phyloP scores from a whole-genome alignment of 1,284 basidiomycete genomes.

The Volvariella surrecta region DNA sequence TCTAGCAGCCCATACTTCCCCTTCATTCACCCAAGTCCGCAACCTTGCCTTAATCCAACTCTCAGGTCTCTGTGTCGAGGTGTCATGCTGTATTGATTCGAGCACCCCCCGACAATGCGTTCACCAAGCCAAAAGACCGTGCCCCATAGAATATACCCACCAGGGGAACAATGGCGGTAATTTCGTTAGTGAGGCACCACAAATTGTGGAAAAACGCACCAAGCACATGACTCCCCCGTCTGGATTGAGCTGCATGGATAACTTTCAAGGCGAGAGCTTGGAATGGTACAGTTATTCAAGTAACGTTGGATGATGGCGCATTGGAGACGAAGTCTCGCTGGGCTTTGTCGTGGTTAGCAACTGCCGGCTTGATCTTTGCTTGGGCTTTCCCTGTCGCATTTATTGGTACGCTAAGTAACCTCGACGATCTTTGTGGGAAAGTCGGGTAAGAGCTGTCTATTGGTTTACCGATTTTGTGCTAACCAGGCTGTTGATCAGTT shows the following conservation, averaged over 20 bases:
- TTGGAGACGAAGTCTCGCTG: constrained; percentile 38
- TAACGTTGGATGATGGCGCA: constrained; percentile 42
- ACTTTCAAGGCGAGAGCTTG: no score
- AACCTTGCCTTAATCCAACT: constrained; percentile 34
- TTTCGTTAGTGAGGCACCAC: no score
- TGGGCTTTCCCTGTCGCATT: constrained; percentile 60
- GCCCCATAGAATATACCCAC: constrained; percentile 71
- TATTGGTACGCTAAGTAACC: constrained; percentile 40
- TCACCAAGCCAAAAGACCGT: constrained; percentile 67
- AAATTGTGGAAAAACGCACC: no score
- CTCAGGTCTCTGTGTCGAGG: constrained; percentile 2
- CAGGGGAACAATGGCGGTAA: constrained; percentile 78
- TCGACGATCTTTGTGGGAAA: constrained; percentile 32
- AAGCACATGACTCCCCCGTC: no score
- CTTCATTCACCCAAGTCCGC: constrained; percentile 64
- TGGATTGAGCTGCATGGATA: no score
- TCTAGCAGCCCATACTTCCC: constrained; percentile 59
- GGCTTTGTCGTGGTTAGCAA: constrained; percentile 35
- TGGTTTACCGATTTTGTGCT: not conserved
- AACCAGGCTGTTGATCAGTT: constrained; percentile 20
- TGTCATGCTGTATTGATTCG: constrained; percentile 6
- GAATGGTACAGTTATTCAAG: no score
- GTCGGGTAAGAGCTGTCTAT: constrained; percentile 28
- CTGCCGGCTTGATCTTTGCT: constrained; percentile 51
- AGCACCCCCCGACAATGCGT: constrained; percentile 39